phyloP scores from a whole-genome alignment of 164 flowering plant genomes.

The Amborella trichopoda region DNA sequence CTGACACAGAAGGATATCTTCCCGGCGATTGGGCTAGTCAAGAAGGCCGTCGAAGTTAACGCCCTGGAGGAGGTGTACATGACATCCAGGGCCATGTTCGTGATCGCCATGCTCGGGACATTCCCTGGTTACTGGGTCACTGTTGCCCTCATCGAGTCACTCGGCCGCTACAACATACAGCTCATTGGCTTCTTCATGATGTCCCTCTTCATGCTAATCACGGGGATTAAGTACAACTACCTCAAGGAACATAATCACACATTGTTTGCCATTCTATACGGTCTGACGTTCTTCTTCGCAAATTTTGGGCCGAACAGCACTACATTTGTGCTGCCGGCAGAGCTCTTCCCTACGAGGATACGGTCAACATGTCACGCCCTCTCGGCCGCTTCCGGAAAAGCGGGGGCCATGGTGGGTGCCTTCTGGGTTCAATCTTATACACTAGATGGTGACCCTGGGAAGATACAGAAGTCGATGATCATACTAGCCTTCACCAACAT shows the following conservation, averaged over 20 bases:
- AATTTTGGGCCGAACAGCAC: constrained; percentile 52
- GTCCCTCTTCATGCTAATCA: constrained; percentile 31
- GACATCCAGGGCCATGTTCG: constrained; percentile 19
- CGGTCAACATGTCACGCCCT: constrained; percentile 52
- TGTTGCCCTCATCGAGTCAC: constrained; percentile 19
- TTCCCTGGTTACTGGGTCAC: constrained; percentile 32
- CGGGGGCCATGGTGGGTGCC: constrained; percentile 43
- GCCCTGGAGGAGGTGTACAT: constrained; percentile 21
- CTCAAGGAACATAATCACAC: no score
- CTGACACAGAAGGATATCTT: constrained; percentile 26
- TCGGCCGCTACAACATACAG: constrained; percentile 22
- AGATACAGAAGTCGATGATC: constrained; percentile 14
- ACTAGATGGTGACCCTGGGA: no score
- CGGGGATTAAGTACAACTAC: no score
- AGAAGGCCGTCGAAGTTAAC: constrained; percentile 17
- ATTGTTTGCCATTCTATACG: constrained; percentile 31
- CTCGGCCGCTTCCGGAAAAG: constrained; percentile 48
- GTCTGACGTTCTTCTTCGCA: constrained; percentile 46
- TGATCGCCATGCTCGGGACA: constrained; percentile 25
- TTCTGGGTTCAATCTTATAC: constrained; percentile 34
- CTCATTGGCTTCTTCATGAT: constrained; percentile 29
- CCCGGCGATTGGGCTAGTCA: constrained; percentile 24
- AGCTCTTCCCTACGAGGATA: constrained; percentile 42
- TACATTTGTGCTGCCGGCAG: constrained; percentile 49
- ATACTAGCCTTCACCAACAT: constrained; percentile 14